Evolutionary conservation across 768 basidiomycete genomes (phyloP).

Genomic region (Lentinula aciculospora): DNA sequence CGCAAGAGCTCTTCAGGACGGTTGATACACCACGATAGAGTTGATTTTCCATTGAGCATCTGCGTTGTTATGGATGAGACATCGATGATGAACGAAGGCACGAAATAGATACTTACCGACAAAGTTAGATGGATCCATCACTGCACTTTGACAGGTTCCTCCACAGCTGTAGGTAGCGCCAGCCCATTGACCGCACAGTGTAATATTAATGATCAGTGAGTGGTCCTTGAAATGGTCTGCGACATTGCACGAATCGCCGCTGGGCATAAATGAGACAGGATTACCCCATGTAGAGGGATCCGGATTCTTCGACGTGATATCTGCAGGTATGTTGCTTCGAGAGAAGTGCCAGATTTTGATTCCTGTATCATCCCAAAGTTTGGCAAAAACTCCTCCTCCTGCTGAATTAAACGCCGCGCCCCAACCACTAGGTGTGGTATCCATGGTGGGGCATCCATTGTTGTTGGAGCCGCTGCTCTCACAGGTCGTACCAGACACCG

Average conservation of each 20-base stretch:
- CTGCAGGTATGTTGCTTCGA: constrained; percentile 23
- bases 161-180: constrained; percentile 15
- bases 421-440: constrained; percentile 10
- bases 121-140: constrained; percentile 51
- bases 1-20: background rate
- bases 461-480: constrained; percentile 17
- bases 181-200: constrained; percentile 43
- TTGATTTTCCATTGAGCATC: background rate
- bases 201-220: constrained; percentile 31
- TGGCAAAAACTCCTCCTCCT: constrained; percentile 23
- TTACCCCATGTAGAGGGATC: constrained; percentile 26
- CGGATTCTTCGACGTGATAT: constrained; percentile 24
- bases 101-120: constrained; percentile 16
- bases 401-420: constrained; percentile 18
- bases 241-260: constrained; percentile 28
- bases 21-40: background rate
- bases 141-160: background rate
- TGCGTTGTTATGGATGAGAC: background rate
- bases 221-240: constrained; percentile 28
- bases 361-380: constrained; percentile 27
- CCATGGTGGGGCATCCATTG: constrained; percentile 23
- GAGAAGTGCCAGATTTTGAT: constrained; percentile 32
- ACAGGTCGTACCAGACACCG: constrained; percentile 18
- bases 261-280: constrained; percentile 28
- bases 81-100: background rate